These are phyloP conservation scores for Eucalyptus paniculata DNA, from an alignment of 345 rosid genomes.

Conservation along the genomic window DNA sequence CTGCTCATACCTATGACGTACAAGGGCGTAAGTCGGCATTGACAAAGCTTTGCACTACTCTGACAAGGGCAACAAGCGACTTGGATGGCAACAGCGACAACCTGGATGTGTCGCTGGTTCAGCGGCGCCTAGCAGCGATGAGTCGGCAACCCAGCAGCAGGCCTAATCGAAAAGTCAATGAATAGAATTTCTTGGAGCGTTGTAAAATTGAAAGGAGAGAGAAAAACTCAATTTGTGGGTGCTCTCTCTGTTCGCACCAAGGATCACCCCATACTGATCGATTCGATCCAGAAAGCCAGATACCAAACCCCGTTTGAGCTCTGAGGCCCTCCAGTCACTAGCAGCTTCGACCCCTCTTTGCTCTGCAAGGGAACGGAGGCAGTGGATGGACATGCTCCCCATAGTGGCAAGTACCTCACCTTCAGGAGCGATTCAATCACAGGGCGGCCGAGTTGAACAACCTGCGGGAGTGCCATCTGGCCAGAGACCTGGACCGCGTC, in stretches of 20 bases:
- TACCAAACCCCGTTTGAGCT: slow-evolving; percentile 74
- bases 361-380: slow-evolving; percentile 31
- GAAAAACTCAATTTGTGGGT: too few relatives aligned
- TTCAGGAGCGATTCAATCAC: slow-evolving; percentile 36
- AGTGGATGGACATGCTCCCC: neutral
- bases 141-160: too few relatives aligned
- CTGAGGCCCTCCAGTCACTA: slow-evolving; percentile 61
- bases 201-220: too few relatives aligned
- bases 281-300: slow-evolving; percentile 90
- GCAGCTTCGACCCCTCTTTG: slow-evolving; percentile 59
- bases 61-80: too few relatives aligned
- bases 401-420: slow-evolving; percentile 9
- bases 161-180: too few relatives aligned
- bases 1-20: too few relatives aligned
- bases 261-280: slow-evolving; percentile 89
- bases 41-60: too few relatives aligned
- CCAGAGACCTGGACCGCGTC: slow-evolving; percentile 9
- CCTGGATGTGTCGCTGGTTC: too few relatives aligned
- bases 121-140: too few relatives aligned
- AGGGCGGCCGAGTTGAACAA: slow-evolving; percentile 11
- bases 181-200: too few relatives aligned
- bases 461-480: slow-evolving; percentile 1
- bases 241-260: slow-evolving; percentile 1
- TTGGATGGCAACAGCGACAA: too few relatives aligned
- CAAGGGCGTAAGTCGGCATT: too few relatives aligned